A percentile compares a stretch with the other conserved stretches of the same genome.
Evolutionary conservation across 768 basidiomycete species (phyloP).

Genomic region (Podaxis carcinomalis): DNA sequence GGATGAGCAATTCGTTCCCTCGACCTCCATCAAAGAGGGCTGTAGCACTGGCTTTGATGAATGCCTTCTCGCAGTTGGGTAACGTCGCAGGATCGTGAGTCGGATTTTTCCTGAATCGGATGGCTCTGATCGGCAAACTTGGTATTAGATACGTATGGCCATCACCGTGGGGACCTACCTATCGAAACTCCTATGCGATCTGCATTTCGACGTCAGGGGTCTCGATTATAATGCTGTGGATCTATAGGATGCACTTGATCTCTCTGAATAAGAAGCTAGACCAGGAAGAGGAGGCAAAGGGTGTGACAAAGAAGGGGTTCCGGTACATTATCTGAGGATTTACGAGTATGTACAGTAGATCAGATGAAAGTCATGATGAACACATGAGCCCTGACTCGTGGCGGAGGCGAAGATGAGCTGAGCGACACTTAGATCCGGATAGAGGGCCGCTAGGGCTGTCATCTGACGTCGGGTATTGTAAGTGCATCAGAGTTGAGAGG

Average conservation of each 20-base stretch:
- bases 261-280: slow-evolving; percentile 34
- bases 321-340: slow-evolving; percentile 37
- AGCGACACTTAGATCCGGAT: slow-evolving; percentile 5
- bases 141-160: slow-evolving; percentile 61
- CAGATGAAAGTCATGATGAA: slow-evolving; percentile 7
- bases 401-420: not conserved
- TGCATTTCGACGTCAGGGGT: slow-evolving; percentile 57
- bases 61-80: slow-evolving; percentile 78
- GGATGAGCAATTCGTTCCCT: slow-evolving; percentile 55
- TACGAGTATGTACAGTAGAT: slow-evolving; percentile 5
- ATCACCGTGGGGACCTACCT: slow-evolving; percentile 60
- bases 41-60: slow-evolving; percentile 75
- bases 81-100: slow-evolving; percentile 81
- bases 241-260: slow-evolving; percentile 40
- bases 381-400: not conserved
- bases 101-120: not conserved
- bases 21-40: slow-evolving; percentile 80
- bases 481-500: not conserved
- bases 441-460: not conserved
- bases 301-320: slow-evolving; percentile 38
- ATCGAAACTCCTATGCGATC: slow-evolving; percentile 66
- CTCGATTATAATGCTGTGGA: slow-evolving; percentile 48
- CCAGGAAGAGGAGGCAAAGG: slow-evolving; percentile 33
- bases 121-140: slow-evolving; percentile 8
- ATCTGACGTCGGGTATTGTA: not conserved